Evolutionary conservation across 805 yeast genomes (phyloP), one percentile per base, ranked within the genome.

Genomic region (Yamadazyma tumulicola): DNA sequence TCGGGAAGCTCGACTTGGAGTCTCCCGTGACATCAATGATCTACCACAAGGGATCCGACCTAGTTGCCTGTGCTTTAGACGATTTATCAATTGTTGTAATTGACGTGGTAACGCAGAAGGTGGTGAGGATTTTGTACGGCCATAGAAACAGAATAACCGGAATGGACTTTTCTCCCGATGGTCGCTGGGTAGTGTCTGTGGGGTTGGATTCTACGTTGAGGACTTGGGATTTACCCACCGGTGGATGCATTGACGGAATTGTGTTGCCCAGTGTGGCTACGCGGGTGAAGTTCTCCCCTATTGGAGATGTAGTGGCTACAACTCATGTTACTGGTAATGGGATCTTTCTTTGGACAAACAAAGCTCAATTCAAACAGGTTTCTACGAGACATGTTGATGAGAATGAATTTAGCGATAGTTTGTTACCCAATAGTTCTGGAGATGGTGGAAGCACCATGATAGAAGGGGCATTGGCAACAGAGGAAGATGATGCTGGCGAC

Each of bases 181-280:
- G 97, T 22, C 78, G 97, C 56, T 93, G 97, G 97, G 64, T 93
- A 22, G 79, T 93, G 6, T 78, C 93, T 16, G 79, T 85, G 1
- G 74, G 88, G 1, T 67, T 88, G 41, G 99, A 93, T 55, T 72
- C 85, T 2, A 88, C 97, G 0, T 69, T 93, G 31, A 76, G 98
- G 51, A 87, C 96, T 0, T 93, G 97, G 97, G 97, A 93, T 57
- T 73, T 93, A 40, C 97, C 97, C 26, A 84, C 96, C 1, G 97
- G 98, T 31, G 86, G 89, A 1, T 91, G 97, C 59, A 87, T 93
- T 38, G 98, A 93, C 63, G 97, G 96, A 43, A 79, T 91, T 12
- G 64, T 67, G 34, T 72, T 93, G 17, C 78, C 82, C 1, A 77
- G 72, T 47, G 89, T 88, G n/a, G 95, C 83, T 3, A 87, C 97